Base-by-base conservation (phyloP, 441 rosid genomes). In the Erodium texanum region DNA sequence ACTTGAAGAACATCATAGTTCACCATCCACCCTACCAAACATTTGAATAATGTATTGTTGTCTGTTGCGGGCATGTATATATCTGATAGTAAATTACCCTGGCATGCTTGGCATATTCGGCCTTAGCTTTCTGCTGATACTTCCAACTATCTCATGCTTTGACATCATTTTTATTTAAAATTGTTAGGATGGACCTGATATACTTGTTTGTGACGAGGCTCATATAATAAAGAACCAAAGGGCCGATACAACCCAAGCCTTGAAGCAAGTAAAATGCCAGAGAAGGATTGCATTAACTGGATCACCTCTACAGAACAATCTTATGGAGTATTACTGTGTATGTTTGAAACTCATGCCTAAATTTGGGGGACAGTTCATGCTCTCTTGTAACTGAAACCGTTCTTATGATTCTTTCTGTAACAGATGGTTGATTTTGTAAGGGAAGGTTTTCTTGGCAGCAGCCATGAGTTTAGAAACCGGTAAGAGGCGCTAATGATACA, bases 391-490 rank as follows among this genome's bases (percentile, higher is more conserved):
- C 48, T 41, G 20, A 50, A 50, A 50, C n/a, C 8, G 8, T 50
- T 50, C 58, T 50, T 50, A 15, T 50, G 58, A 50, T 78, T 76
- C 23, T 20, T 56, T 81, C 48, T 83, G 74, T 67, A 69, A 77
- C 90, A 96, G 99, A 96, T 96, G 99, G 99, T 96, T 80, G 99
- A 96, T 81, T 96, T 96, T 82, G 99, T 96, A 23, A 83, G 99
- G 85, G 99, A 96, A 86, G 99, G 99, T 79, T 96, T 96, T 81
- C 89, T 96, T 69, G 99, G 99, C 63, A 92, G 98, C 86, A 95
- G 99, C 80, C 96, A 86, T 43, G 98, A 95, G 80, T 92, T 92
- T 80, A 82, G 98, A 78, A 95, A 95, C 78, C 95, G 99, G 99
- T 77, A 83, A 83, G 93, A 61, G 19, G 58, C 58, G 75, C 80